Evolutionary conservation across 176 grass and related monocot genomes (phyloP), one percentile per base, ranked within the genome.

Genomic region (Phoenix dactylifera): DNA sequence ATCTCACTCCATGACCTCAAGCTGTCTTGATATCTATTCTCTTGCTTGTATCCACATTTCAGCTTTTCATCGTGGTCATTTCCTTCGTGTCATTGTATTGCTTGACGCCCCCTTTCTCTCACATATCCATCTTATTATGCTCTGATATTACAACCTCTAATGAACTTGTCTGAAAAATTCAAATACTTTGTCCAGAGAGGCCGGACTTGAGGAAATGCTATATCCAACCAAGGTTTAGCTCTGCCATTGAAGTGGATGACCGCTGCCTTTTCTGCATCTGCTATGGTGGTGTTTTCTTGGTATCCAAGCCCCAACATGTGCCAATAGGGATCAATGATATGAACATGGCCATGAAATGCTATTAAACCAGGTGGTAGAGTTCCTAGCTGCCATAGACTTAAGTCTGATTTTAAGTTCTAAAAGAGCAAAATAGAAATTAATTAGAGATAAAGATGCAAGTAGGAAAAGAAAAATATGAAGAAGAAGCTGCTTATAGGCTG

Each of bases 171-270:
- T 3, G 65, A 68, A 18, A 68, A 23, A 44, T 57, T 52, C 26
- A 68, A 18, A 52, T 68, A 57, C 26, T 68, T 68, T 26, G 52
- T 56, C 65, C 65, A 68, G 12, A 67, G 65, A 18, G 52, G 51
- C 18, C 52, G 25, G 65, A 67, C 18, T 22, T 56, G 24, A 55
- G 65, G 65, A 22, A 67, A 67, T 55, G 65, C 65, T 35, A 67
- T 55, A 24, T 67, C 65, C 65, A 67, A n/a, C 65, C 65, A 67
- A 20, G 65, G 65, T 5, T 67, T 67, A 15, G 26, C 65, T 55
- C 65, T 67, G 65, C 65, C 65, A 22, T 67, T 67, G 65, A 67
- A 67, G 55, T 67, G 65, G 26, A 67, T 23, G 3, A 67, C 65
- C 1, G 52, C 65, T 22, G 52, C 65, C 52, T 55, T 67, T 52